A percentile compares a stretch with the other conserved stretches of the same genome.
Conservation (phyloP, 2,329 filamentous ascomycete genomes). For the Epichloe brachyelytri region DNA sequence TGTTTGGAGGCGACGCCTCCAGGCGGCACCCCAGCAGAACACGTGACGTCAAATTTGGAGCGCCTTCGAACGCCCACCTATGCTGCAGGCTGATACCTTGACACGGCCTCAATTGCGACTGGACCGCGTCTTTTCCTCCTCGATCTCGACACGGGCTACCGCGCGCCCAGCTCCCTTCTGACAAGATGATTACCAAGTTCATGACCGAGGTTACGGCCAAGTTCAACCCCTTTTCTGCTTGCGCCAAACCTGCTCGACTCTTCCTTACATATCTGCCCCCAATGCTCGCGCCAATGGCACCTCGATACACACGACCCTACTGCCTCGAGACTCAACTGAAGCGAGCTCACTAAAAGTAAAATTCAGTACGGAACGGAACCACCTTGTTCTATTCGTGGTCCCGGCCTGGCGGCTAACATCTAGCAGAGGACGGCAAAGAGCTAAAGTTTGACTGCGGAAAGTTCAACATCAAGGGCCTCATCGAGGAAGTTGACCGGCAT, state of each 20-base stretch:
- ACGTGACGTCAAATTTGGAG: constrained; percentile 8
- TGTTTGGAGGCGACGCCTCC: background rate
- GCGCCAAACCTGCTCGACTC: constrained; percentile 70
- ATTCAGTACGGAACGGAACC: constrained; percentile 59
- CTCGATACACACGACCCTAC: constrained; percentile 63
- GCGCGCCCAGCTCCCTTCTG: constrained; percentile 6
- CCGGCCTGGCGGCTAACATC: constrained; percentile 11
- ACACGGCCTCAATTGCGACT: background rate
- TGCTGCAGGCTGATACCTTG: background rate
- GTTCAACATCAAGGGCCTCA: constrained; percentile 71
- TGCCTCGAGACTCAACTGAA: constrained; percentile 57
- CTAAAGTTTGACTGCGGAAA: constrained; percentile 70
- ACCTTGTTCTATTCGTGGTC: background rate
- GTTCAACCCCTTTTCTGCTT: constrained; percentile 83
- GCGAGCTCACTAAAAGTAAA: constrained; percentile 61
- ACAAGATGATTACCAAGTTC: constrained; percentile 70
- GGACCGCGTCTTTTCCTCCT: background rate
- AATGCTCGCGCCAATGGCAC: constrained; percentile 61
- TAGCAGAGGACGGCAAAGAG: constrained; percentile 79
- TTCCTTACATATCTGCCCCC: constrained; percentile 80
- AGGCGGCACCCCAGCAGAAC: background rate
- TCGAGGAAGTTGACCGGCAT: constrained; percentile 83
- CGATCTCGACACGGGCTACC: background rate
- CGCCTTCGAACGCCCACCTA: background rate
- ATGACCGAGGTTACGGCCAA: constrained; percentile 72